These are phyloP conservation scores for Nepenthes gracilis DNA, from an alignment of 148 eudicot genomes.

Conservation along the genomic window DNA sequence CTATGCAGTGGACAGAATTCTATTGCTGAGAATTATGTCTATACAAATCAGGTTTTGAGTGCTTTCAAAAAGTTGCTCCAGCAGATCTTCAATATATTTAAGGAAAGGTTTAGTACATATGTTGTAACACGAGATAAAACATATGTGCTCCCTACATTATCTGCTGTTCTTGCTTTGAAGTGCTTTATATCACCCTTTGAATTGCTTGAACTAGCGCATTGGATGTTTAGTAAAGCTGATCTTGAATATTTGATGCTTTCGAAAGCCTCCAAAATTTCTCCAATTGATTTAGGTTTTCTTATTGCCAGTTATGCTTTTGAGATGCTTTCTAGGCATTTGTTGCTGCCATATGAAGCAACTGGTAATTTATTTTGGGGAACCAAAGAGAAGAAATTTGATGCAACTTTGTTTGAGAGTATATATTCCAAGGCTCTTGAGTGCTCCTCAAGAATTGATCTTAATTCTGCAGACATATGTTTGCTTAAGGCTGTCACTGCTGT, in stretches of 20 bases:
- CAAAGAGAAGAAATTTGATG: constrained; percentile 23
- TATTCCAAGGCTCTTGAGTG: constrained; percentile 37
- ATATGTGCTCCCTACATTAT: constrained; percentile 43
- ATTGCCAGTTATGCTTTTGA: constrained; percentile 58
- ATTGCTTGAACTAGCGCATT: constrained; percentile 61
- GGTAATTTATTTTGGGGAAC: constrained; percentile 22
- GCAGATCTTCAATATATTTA: constrained; percentile 33
- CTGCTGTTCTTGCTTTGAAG: constrained; percentile 42
- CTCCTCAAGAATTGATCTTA: constrained; percentile 32
- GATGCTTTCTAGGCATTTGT: constrained; percentile 26
- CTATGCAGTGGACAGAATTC: constrained; percentile 15
- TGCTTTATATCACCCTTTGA: constrained; percentile 58
- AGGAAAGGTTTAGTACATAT: constrained; percentile 36
- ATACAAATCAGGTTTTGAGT: constrained; percentile 21
- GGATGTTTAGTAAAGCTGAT: constrained; percentile 46
- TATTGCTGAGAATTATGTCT: constrained; percentile 12
- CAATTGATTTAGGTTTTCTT: constrained; percentile 40
- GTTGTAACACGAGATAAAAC: constrained; percentile 21
- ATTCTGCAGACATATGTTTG: constrained; percentile 56
- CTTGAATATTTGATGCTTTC: constrained; percentile 12
- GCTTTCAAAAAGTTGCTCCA: constrained; percentile 26
- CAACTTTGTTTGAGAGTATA: constrained; percentile 39
- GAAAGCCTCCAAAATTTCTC: constrained; percentile 26
- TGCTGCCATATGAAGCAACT: constrained; percentile 15
- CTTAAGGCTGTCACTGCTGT: constrained; percentile 58